A percentile compares a stretch with the other conserved stretches of the same genome.
Evolutionary conservation across 371 early-diverging fungal species (phyloP).

Genomic region (Mortierella sp.): DNA sequence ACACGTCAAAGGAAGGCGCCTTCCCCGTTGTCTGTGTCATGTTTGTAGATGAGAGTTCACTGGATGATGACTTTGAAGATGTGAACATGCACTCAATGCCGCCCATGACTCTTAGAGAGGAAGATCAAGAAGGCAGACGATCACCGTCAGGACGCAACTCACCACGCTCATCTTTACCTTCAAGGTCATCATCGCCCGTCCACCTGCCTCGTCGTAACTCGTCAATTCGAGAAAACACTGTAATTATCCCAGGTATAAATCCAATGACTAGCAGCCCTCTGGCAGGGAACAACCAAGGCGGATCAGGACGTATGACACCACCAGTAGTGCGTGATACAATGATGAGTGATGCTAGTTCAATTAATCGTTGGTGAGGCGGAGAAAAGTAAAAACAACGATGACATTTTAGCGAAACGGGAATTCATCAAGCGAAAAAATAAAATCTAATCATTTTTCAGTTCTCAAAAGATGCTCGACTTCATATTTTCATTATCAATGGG

Average conservation of each 20-base stretch:
- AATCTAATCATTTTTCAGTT: too few relatives aligned
- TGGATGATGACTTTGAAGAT: slow-evolving; percentile 56
- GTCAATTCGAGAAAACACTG: slow-evolving; percentile 44
- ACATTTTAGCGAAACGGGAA: too few relatives aligned
- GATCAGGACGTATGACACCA: slow-evolving; percentile 23
- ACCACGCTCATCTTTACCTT: slow-evolving; percentile 43
- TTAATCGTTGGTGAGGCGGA: slow-evolving; percentile 42
- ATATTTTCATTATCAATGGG: too few relatives aligned
- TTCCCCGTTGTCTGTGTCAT: slow-evolving; percentile 79
- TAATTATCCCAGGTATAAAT: slow-evolving; percentile 19
- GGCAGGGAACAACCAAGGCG: slow-evolving; percentile 10
- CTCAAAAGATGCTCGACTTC: too few relatives aligned
- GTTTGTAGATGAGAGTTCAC: slow-evolving; percentile 48
- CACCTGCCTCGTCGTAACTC: slow-evolving; percentile 48
- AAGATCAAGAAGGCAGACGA: slow-evolving; percentile 41
- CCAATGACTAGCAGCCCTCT: slow-evolving; percentile 36
- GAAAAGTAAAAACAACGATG: slow-evolving; percentile 2
- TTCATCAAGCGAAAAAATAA: too few relatives aligned
- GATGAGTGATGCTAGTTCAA: slow-evolving; percentile 41
- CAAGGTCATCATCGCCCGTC: slow-evolving; percentile 42
- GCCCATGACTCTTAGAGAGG: slow-evolving; percentile 45
- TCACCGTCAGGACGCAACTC: slow-evolving; percentile 50
- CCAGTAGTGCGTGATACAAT: slow-evolving; percentile 34
- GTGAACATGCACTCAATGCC: slow-evolving; percentile 57
- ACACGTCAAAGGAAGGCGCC: slow-evolving; percentile 74